These are phyloP conservation scores for Pisolithus thermaeus DNA, from an alignment of 1,284 basidiomycete genomes.

Conservation along the genomic window DNA sequence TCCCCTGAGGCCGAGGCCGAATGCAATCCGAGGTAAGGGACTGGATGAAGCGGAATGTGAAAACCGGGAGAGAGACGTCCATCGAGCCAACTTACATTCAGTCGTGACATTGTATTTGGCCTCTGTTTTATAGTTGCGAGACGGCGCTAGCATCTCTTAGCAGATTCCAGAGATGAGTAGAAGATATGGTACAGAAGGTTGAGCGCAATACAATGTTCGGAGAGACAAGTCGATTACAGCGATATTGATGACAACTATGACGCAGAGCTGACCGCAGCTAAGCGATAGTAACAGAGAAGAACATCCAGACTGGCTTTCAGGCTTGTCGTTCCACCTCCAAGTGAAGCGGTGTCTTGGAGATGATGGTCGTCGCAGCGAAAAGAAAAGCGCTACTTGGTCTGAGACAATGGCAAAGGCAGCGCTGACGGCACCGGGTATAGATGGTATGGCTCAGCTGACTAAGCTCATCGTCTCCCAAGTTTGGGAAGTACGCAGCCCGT, in stretches of 20 bases:
- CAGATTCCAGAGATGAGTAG: neutral
- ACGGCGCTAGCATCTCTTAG: slow-evolving; percentile 15
- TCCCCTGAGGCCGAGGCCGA: slow-evolving; percentile 86
- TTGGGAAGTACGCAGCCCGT: neutral
- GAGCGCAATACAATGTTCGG: neutral
- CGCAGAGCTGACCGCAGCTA: slow-evolving; percentile 1
- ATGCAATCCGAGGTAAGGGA: slow-evolving; percentile 83
- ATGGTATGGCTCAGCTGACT: neutral
- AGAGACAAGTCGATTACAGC: neutral
- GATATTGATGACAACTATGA: neutral
- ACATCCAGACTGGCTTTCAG: neutral
- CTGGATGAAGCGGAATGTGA: slow-evolving; percentile 33
- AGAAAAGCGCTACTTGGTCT: neutral
- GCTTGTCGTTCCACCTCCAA: neutral
- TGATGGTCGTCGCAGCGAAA: slow-evolving; percentile 1
- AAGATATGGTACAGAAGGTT: slow-evolving; percentile 1
- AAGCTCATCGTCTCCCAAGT: neutral
- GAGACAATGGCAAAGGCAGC: slow-evolving; percentile 1
- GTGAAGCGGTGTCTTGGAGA: slow-evolving; percentile 8
- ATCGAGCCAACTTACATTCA: slow-evolving; percentile 50
- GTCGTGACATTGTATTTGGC: slow-evolving; percentile 75
- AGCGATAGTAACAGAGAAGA: neutral
- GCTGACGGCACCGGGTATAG: slow-evolving; percentile 1
- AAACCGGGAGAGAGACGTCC: neutral
- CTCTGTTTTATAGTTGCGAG: slow-evolving; percentile 36